A percentile compares a stretch with the other conserved stretches of the same genome.
phyloP scores from a whole-genome alignment of 495 filamentous ascomycete genomes.

The Hypoxylon fragiforme region DNA sequence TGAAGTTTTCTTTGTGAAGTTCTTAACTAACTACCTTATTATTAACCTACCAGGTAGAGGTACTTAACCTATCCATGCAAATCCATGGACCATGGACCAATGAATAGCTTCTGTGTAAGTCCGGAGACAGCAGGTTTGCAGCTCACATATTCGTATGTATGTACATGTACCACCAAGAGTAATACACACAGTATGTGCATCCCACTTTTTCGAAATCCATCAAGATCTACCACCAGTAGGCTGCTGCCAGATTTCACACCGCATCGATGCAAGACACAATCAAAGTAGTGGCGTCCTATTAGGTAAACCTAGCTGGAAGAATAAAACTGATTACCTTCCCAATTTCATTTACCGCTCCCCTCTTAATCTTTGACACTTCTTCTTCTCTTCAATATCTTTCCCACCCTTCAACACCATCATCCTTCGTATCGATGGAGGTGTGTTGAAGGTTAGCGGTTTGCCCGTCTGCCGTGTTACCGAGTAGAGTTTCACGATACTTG shows the following conservation, averaged over 20 bases:
- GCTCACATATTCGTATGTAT: not conserved
- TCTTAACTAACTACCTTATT: too few species aligned
- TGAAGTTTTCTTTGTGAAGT: too few species aligned
- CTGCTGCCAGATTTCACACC: conserved; percentile 35
- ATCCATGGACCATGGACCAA: too few species aligned
- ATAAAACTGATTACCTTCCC: conserved; percentile 10
- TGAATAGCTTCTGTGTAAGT: too few species aligned
- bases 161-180: not conserved
- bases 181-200: not conserved
- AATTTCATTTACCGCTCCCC: not conserved
- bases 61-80: too few species aligned
- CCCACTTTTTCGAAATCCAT: conserved; percentile 21
- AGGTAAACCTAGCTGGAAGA: conserved; percentile 4
- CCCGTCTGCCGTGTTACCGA: conserved; percentile 3
- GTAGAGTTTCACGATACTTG: conserved; percentile 25
- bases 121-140: not conserved
- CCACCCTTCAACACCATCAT: conserved; percentile 20
- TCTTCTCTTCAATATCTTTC: not conserved
- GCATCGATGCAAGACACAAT: conserved; percentile 13
- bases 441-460: conserved; percentile 19
- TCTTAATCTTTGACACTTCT: conserved; percentile 3
- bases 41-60: too few species aligned
- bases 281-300: conserved; percentile 11
- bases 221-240: conserved; percentile 30
- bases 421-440: conserved; percentile 17